Evolutionary conservation across 225 moss, liverwort and hornwort genomes (phyloP), one percentile per base, ranked within the genome.

Genomic region (Physcomitrium patens): DNA sequence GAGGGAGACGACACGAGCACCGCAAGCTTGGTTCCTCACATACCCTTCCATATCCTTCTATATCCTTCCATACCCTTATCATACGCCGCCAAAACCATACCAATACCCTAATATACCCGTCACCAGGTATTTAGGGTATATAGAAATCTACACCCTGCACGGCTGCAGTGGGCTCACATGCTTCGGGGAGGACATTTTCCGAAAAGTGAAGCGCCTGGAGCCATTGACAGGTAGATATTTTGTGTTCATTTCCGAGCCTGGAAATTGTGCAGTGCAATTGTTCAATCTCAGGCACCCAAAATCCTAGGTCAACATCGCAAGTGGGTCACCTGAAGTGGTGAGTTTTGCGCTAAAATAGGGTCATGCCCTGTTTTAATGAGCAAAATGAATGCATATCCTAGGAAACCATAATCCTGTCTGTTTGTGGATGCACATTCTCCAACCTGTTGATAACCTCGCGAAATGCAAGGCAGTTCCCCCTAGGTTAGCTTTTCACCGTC

Each of bases 191-290:
- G 16, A 47, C 12, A 27, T 47, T 27, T 47, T 52, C 14, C 12
- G 1, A n/a, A 12, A 26, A 48, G 13, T 1, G 10, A 12, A 3
- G 19, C 20, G 10, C 23, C 1, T 41, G 41, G 23, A 42, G 41
- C 37, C 18, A 1, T 31, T 60, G 31, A 31, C 54, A 20, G 15
- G n/a, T 15, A 43, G 23, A 43, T 8, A 37, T 26, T 27, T 24
- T 47, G 27, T 59, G 70, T 45, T 16, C 58, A 70, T 24, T 70
- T 46, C 31, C 10, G 70, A 57, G 31, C 31, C 31, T 37, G 31
- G 5, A 37, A 37, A 37, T 37, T 37, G 31, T 37, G 31, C 31
- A 37, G 31, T 37, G 7, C 31, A 4, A 37, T 7, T 37, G 31
- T 4, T 4, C 7, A 37, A 37, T 37, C 31, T 37, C 31, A 37